Base-by-base conservation (phyloP, 2,329 filamentous ascomycete species). In the Sporothrix variecibatus region DNA sequence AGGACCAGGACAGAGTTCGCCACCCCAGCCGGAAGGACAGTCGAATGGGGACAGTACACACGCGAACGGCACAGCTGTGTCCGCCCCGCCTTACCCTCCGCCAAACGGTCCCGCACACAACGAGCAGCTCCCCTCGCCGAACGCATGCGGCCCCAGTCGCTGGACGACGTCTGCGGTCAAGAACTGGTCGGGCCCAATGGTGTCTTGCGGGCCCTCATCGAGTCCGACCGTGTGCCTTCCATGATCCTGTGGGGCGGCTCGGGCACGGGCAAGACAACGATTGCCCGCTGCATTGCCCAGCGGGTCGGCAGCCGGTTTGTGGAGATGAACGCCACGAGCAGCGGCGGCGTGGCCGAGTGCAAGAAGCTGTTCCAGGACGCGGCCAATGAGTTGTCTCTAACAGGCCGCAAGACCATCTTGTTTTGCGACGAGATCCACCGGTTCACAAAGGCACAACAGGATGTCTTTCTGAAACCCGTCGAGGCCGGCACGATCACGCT, bases 361-460 rank as follows among this genome's bases (percentile, higher is more conserved):
- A 97, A 98, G 84, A 96, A 94, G 85, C 87, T 98, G 72, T 98
- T 98, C 79, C 85, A 87, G 28, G 94, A 98, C 77, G 95, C 96
- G 0, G 90, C 89, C 75, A 93, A 91, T 79, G 96, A 98, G 81
- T 84, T 94, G 65, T 85, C 86, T 0, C 85, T 98, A 71, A 97
- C 94, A 0, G 95, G 95, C 1, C 88, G 94, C 75, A 95, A 93
- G 83, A 98, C 96, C 0, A 97, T 99, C 76, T 90, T 99, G 76
- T 99, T 99, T 82, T 98, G 95, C 84, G 96, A 99, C 83, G 96
- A 98, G 85, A 96, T 98, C 67, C 94, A 97, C 82, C 87, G 95
- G 38, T 97, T 97, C 85, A 93, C 89, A 78, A 98, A 97, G 83
- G 88, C 91, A 0, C 96, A 98, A 81, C 96, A 99, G 80, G 96